phyloP scores from a whole-genome alignment of 768 basidiomycete species.

The Dictyophora rubrovolvata region DNA sequence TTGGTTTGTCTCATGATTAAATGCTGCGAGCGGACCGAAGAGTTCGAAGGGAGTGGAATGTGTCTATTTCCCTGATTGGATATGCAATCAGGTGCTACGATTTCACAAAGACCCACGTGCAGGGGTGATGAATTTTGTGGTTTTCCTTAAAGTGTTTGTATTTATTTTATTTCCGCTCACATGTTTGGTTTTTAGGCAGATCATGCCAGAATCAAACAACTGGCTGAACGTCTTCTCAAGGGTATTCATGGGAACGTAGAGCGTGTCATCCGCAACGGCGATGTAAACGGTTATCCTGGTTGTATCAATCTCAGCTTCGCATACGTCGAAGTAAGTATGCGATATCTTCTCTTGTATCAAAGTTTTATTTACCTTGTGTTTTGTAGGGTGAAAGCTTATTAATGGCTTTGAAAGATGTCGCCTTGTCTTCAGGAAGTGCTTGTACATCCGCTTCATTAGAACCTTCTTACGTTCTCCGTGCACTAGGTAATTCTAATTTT shows the following conservation, averaged over 20 bases:
- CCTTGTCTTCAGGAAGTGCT: constrained; percentile 94
- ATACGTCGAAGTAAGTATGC: constrained; percentile 57
- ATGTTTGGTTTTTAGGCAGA: constrained; percentile 49
- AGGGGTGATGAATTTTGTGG: constrained; percentile 80
- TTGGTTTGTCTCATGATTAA: constrained; percentile 32
- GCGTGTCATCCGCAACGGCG: constrained; percentile 90
- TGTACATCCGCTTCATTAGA: constrained; percentile 98
- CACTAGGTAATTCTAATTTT: constrained; percentile 50
- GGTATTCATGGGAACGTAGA: constrained; percentile 79
- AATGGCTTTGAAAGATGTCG: constrained; percentile 99
- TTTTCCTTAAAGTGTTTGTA: neutral
- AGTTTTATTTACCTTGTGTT: neutral
- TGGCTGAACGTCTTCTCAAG: constrained; percentile 73
- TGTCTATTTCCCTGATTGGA: constrained; percentile 6
- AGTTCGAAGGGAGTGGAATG: constrained; percentile 37
- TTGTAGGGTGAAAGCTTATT: constrained; percentile 81
- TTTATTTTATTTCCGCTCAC: neutral
- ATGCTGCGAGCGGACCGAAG: constrained; percentile 27
- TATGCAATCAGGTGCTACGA: constrained; percentile 27
- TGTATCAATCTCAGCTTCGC: constrained; percentile 94
- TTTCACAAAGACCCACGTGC: constrained; percentile 65
- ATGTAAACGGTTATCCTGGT: constrained; percentile 83
- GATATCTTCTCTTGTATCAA: neutral
- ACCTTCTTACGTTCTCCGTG: constrained; percentile 95
- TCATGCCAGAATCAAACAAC: constrained; percentile 55